Base-by-base conservation (phyloP, 768 basidiomycete genomes). In the Suillus brevipes region DNA sequence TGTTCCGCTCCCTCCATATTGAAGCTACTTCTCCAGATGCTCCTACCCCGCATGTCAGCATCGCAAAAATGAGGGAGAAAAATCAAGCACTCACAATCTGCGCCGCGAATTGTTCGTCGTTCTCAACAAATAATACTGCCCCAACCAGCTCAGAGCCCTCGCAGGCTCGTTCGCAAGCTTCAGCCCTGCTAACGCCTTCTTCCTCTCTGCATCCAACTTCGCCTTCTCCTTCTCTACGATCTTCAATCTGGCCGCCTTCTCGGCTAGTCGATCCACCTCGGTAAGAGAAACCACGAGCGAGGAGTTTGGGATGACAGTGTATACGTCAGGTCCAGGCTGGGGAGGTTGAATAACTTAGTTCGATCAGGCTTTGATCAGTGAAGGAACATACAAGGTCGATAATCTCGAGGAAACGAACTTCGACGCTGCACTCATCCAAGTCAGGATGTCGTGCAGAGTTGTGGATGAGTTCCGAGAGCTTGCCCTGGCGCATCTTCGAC, bases 401-500 rank as follows among this genome's bases (percentile, higher is more conserved):
- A 62, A 99, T 97, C 72, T 99, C 96, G 20, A 93, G 87, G 77
- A 99, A 99, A 78, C 95, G 93, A 3, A 99, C 91, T 74, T 99
- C 97, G 6, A 99, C 97, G 60, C 91, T 90, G 72, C 94, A 94
- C 45, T 91, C 90, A 23, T 91, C 86, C 37, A 96, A 82, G 72
- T 94, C 87, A 28, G 92, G 92, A 70, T 91, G 84, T 40, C 85
- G 84, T 10, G 94, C 95, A 7, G 97, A 99, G 74, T 98, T 98
- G 78, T 99, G 97, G 56, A 99, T 99, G 49, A 99, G 85, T 70
- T 99, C 97, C 6, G 90, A 92, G 18, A 99, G 85, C 76, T 98
- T 99, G 45, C 90, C 95, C 73, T 99, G 97, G 36, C 97, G 84
- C 96, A 99, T 99, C 81, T 99, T 99, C 3, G 89, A 89, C 2